phyloP scores from a whole-genome alignment of 306 rosid genomes.

The Vigna unguiculata region DNA sequence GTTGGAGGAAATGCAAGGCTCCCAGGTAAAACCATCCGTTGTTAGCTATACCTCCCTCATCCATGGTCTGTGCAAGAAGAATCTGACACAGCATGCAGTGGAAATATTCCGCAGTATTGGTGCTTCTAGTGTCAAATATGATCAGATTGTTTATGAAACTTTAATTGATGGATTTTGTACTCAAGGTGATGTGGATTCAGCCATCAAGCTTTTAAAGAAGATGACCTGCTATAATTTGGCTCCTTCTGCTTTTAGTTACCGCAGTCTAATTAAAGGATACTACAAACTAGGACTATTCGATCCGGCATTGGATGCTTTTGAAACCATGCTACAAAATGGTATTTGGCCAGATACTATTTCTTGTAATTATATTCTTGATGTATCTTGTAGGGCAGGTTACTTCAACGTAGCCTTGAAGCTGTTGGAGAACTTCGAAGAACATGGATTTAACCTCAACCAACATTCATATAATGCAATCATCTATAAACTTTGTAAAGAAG shows the following conservation, averaged over 20 bases:
- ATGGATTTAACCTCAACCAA: slow-evolving; percentile 56
- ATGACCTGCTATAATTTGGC: slow-evolving; percentile 53
- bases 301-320: slow-evolving; percentile 52
- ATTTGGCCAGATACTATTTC: slow-evolving; percentile 53
- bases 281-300: slow-evolving; percentile 52
- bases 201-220: slow-evolving; percentile 54
- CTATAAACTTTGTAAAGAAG: slow-evolving; percentile 56
- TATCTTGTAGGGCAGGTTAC: slow-evolving; percentile 53
- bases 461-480: slow-evolving; percentile 62
- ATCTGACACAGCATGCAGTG: slow-evolving; percentile 44
- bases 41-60: slow-evolving; percentile 64
- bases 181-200: slow-evolving; percentile 58
- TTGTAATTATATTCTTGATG: slow-evolving; percentile 64
- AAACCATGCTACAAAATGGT: slow-evolving; percentile 52
- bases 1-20: slow-evolving; percentile 56
- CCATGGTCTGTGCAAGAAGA: slow-evolving; percentile 57
- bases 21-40: slow-evolving; percentile 58
- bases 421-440: slow-evolving; percentile 54
- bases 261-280: slow-evolving; percentile 53
- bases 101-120: slow-evolving; percentile 44
- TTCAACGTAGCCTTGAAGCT: slow-evolving; percentile 59
- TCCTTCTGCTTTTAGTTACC: slow-evolving; percentile 48
- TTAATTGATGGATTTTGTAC: slow-evolving; percentile 59
- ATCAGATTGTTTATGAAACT: slow-evolving; percentile 56
- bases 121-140: slow-evolving; percentile 54